phyloP scores from a whole-genome alignment of 352 stramenopile genomes.

The Globisporangium recalcitrans region DNA sequence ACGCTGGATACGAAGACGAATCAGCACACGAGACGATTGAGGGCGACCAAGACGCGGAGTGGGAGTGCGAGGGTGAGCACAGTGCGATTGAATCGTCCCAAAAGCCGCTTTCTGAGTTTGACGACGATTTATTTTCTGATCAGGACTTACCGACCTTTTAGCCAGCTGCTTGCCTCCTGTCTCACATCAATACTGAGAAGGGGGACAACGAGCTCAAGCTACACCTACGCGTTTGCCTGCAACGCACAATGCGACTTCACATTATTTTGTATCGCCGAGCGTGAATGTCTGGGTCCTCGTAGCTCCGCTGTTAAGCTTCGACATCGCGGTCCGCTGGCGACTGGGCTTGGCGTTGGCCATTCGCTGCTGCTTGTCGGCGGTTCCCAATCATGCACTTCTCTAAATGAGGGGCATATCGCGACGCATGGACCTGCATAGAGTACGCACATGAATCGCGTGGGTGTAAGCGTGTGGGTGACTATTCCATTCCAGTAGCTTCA shows the following conservation, averaged over 20 bases:
- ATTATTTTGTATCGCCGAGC: not conserved
- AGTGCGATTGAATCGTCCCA: conserved; percentile 21
- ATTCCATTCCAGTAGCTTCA: too few relatives aligned
- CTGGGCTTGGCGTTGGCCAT: conserved; percentile 5
- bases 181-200: not conserved
- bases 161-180: conserved; percentile 7
- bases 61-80: conserved; percentile 15
- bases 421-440: conserved; percentile 67
- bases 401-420: conserved; percentile 62
- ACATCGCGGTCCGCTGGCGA: not conserved
- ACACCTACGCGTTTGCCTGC: not conserved
- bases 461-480: too few relatives aligned
- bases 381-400: conserved; percentile 69
- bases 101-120: conserved; percentile 37
- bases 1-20: conserved; percentile 4
- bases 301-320: not conserved
- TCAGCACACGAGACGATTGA: conserved; percentile 5
- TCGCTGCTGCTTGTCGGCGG: conserved; percentile 29
- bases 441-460: too few relatives aligned
- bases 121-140: conserved; percentile 50
- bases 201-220: not conserved
- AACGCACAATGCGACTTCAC: not conserved
- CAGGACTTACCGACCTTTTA: conserved; percentile 49
- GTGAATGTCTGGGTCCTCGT: too few relatives aligned
- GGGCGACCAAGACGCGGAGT: conserved; percentile 9